Evolutionary conservation across 345 rosid genomes (phyloP), one percentile per base, ranked within the genome.

Genomic region (Excoecaria cochinchinensis): DNA sequence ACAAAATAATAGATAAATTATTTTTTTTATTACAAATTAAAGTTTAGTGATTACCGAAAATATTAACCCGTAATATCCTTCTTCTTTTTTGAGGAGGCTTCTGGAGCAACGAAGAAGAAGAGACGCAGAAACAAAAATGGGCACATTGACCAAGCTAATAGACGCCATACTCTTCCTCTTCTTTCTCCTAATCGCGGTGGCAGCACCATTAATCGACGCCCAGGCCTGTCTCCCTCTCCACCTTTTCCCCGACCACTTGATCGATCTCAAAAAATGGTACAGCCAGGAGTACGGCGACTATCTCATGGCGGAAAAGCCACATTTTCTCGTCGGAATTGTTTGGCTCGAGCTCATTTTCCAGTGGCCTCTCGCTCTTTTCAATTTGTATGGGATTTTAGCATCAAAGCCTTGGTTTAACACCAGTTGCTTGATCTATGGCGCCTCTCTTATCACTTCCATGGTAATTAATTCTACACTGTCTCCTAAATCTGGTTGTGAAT

Each of bases 341-440:
- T 88, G 93, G 97, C 82, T 87, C 10, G 94, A 92, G 81, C 87
- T 95, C 47, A 10, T 91, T 7, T 80, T 92, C 72, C 86, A 82
- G 4, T 92, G 97, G 97, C 97, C 99, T 5, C 97, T 92, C 67
- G 73, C 89, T 6, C 53, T 92, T 44, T 62, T 87, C 57, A 91
- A 84, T 67, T 72, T 89, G 24, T 89, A 81, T 70, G 96, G 82
- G 1, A 77, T 92, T 69, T 62, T 87, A 40, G 72, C 88, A n/a
- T 78, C 88, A 24, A 91, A 87, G 75, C 67, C 92, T 36, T 92
- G 97, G 98, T 78, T 85, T 48, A 72, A 71, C 77, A 95, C 90
- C 71, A 88, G 97, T 25, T 95, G 95, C 85, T 81, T 95, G 79
- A 63, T 90, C 74, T 87, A 84, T 64, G 99, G 97, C 64, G 89